These are phyloP conservation scores for Phialophora verrucosa DNA, from an alignment of 2,329 filamentous ascomycete species.

Conservation along the genomic window DNA sequence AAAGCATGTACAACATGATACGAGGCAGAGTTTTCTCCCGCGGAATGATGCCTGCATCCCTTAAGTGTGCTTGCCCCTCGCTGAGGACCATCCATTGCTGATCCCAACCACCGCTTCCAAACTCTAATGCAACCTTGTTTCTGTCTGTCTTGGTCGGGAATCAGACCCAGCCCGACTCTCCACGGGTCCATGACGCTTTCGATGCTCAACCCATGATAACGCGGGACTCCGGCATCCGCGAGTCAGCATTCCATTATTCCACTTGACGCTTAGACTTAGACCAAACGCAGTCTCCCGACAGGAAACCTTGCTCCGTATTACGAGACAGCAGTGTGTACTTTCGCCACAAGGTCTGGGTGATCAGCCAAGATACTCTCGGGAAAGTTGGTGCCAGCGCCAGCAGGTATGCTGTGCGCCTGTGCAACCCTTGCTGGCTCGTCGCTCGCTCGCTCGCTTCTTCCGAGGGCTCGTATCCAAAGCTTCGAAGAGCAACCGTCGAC, in stretches of 20 bases:
- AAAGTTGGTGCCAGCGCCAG: neutral
- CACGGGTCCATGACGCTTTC: neutral
- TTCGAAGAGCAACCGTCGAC: neutral
- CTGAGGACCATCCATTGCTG: neutral
- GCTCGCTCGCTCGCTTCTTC: neutral
- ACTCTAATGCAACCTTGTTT: slow-evolving; percentile 2
- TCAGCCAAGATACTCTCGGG: neutral
- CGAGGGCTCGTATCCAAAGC: neutral
- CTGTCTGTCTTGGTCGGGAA: neutral
- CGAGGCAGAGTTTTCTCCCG: neutral
- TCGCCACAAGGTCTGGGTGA: neutral
- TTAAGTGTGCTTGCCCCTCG: neutral
- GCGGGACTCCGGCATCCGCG: too few relatives aligned
- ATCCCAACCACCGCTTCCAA: neutral
- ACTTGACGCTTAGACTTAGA: neutral
- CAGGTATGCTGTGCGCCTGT: neutral
- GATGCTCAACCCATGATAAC: neutral
- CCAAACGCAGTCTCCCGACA: too few relatives aligned
- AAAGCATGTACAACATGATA: neutral
- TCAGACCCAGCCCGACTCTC: too few relatives aligned
- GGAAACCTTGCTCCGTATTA: neutral
- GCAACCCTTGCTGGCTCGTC: neutral
- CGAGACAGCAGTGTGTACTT: neutral
- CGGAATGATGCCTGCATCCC: neutral
- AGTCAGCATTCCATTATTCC: neutral